Conservation (phyloP, 2,329 filamentous ascomycete genomes). For the Apiospora aurea region DNA sequence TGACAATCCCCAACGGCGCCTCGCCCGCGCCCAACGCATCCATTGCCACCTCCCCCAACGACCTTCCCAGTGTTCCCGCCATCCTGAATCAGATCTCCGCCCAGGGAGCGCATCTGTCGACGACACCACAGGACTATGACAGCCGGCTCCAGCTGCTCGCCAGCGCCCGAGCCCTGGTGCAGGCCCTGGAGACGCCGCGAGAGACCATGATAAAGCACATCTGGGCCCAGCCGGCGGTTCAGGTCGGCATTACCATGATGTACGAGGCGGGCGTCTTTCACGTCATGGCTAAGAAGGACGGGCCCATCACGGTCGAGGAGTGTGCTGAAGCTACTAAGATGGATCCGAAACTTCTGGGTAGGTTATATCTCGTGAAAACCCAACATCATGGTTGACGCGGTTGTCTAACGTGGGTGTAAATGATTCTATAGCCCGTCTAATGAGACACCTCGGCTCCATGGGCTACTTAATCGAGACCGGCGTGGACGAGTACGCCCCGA, state of each 20-base stretch:
- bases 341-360: conserved; percentile 1
- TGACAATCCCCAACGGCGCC: background rate
- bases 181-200: background rate
- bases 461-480: conserved; percentile 29
- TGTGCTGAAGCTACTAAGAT: background rate
- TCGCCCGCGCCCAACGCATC: background rate
- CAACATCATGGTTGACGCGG: background rate
- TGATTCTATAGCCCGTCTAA: conserved; percentile 45
- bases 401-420: background rate
- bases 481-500: conserved; percentile 29
- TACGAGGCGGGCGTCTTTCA: background rate
- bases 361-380: background rate
- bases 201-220: conserved; percentile 12
- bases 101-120: background rate
- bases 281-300: background rate
- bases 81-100: background rate
- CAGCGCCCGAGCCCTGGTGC: background rate
- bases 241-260: background rate
- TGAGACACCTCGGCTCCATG: conserved; percentile 30
- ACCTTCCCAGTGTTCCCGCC: background rate
- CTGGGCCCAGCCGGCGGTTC: conserved; percentile 13
- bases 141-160: background rate
- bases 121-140: background rate
- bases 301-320: background rate
- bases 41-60: background rate